Conservation (phyloP, 2,329 filamentous ascomycete species). For the Hymenoscyphus infarciens region DNA sequence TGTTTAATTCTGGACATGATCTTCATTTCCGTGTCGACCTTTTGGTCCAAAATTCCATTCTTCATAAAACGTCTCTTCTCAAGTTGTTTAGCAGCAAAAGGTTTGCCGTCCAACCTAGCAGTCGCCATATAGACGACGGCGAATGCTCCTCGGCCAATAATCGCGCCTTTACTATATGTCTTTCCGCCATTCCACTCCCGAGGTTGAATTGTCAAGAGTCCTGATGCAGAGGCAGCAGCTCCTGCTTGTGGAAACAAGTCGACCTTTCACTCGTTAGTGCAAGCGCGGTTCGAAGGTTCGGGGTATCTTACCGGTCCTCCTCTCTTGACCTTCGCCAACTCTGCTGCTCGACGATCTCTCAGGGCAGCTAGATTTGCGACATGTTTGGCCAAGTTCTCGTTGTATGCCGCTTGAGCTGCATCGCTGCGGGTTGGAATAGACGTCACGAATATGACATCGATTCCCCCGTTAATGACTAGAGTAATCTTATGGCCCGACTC, state of each 20-base stretch:
- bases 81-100: constrained; percentile 90
- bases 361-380: constrained; percentile 40
- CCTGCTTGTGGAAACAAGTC: constrained; percentile 33
- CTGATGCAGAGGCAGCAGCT: constrained; percentile 20
- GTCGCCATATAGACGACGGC: constrained; percentile 90
- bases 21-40: constrained; percentile 93
- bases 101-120: constrained; percentile 74
- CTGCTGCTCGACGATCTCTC: constrained; percentile 12
- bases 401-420: constrained; percentile 60
- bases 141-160: constrained; percentile 91
- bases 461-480: constrained; percentile 36
- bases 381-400: constrained; percentile 66
- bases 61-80: constrained; percentile 93
- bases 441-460: constrained; percentile 76
- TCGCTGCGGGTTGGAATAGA: constrained; percentile 76
- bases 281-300: no score
- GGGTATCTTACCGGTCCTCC: constrained; percentile 27
- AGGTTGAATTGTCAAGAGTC: constrained; percentile 36
- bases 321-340: constrained; percentile 8
- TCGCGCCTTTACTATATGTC: constrained; percentile 77
- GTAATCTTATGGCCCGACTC: constrained; percentile 33
- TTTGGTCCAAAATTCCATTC: constrained; percentile 83
- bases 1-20: constrained; percentile 88
- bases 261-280: constrained; percentile 23
- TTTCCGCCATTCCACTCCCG: constrained; percentile 79